Percentiles rank a stretch among this genome's conserved stretches.
Evolutionary conservation across 805 yeast genomes (phyloP).

Genomic region (Metschnikowia gelsemii): DNA sequence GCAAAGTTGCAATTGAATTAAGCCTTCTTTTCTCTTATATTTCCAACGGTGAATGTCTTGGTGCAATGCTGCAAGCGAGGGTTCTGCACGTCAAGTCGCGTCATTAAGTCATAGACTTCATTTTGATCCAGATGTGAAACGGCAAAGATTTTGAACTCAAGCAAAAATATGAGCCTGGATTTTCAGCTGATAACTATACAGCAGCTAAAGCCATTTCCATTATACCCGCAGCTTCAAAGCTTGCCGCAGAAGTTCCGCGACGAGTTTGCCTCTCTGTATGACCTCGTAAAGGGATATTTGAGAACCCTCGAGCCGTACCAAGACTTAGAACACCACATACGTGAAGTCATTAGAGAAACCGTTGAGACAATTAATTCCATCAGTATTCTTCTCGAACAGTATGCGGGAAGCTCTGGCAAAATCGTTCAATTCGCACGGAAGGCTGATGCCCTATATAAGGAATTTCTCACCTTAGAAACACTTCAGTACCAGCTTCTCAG

Average conservation of each 20-base stretch:
- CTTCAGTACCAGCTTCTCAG: conserved; percentile 40
- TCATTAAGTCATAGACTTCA: no score
- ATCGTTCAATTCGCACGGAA: conserved; percentile 27
- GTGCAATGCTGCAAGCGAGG: no score
- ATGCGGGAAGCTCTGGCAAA: conserved; percentile 18
- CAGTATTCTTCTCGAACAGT: conserved; percentile 19
- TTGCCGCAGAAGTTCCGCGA: conserved; percentile 30
- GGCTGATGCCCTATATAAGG: conserved; percentile 29
- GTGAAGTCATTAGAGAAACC: conserved; percentile 18
- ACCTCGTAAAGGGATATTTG: conserved; percentile 27
- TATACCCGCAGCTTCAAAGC: conserved; percentile 30
- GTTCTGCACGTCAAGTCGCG: no score
- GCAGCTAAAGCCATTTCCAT: conserved; percentile 23
- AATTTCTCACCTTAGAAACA: conserved; percentile 36
- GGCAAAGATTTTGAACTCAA: no score
- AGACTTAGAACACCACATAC: conserved; percentile 23
- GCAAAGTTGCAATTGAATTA: no score
- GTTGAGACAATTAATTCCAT: conserved; percentile 24
- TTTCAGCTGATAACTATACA: conserved; percentile 4
- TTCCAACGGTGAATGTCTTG: no score
- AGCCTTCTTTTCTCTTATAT: no score
- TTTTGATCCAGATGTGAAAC: no score
- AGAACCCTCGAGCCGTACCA: conserved; percentile 26
- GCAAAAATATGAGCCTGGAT: conserved; percentile 1
- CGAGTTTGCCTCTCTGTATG: conserved; percentile 30